Conservation (phyloP, 2,329 filamentous ascomycete species). For the Ampelomyces quisqualis region DNA sequence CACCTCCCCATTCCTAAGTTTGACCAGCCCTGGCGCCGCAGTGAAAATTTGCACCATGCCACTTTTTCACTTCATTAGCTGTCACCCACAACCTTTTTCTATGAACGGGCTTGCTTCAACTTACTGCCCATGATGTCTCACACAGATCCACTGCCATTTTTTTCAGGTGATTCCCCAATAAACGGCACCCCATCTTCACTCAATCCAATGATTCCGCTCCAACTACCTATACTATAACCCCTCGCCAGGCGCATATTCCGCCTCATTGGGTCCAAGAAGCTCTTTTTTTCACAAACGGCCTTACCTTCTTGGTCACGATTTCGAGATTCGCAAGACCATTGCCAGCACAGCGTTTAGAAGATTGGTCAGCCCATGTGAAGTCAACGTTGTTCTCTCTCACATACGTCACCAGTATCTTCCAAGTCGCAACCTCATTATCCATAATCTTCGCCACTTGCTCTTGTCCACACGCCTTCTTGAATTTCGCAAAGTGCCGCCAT, state of each 20-base stretch:
- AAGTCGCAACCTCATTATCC: constrained; percentile 30
- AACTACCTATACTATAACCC: constrained; percentile 35
- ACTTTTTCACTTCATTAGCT: constrained; percentile 11
- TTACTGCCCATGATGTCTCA: constrained; percentile 34
- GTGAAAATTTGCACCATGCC: constrained; percentile 33
- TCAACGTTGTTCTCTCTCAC: constrained; percentile 25
- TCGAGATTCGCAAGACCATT: constrained; percentile 31
- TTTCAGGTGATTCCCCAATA: constrained; percentile 25
- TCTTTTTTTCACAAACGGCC: constrained; percentile 25
- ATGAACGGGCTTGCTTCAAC: constrained; percentile 2
- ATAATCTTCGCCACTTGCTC: constrained; percentile 31
- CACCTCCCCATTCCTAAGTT: constrained; percentile 22
- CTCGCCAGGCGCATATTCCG: constrained; percentile 29
- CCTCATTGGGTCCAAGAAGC: constrained; percentile 29
- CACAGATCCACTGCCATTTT: constrained; percentile 31
- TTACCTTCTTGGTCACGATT: constrained; percentile 27
- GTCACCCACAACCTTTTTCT: too few relatives aligned
- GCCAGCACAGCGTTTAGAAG: constrained; percentile 31
- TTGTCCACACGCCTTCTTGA: constrained; percentile 27
- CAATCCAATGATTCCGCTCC: constrained; percentile 32
- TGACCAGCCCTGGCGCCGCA: constrained; percentile 29
- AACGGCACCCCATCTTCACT: constrained; percentile 32
- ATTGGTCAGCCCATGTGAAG: too few relatives aligned
- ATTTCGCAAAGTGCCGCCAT: constrained; percentile 28
- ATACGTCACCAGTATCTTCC: constrained; percentile 24